Percentiles rank a stretch among this genome's conserved stretches.
Evolutionary conservation across 2,329 filamentous ascomycete genomes (phyloP).

Genomic region (Pseudodiploospora longispora): DNA sequence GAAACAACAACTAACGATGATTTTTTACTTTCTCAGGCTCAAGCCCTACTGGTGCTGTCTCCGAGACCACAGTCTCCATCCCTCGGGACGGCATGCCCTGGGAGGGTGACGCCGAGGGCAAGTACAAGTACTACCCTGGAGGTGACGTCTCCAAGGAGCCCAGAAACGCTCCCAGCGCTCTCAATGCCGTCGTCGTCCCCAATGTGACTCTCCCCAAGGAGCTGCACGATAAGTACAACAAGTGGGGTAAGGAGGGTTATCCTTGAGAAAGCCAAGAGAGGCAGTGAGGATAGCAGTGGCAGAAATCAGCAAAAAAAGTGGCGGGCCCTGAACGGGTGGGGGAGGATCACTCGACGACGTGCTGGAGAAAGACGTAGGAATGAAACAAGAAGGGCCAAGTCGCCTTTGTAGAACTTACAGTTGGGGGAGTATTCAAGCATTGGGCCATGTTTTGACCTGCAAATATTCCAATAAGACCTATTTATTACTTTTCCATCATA

Average conservation of each 20-base stretch:
- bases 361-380: background rate
- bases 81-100: constrained; percentile 80
- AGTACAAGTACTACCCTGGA: constrained; percentile 76
- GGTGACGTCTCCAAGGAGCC: constrained; percentile 68
- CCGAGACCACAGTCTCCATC: constrained; percentile 69
- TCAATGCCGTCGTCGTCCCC: constrained; percentile 92
- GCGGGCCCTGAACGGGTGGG: background rate
- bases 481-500: background rate
- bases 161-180: constrained; percentile 85
- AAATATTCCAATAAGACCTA: background rate
- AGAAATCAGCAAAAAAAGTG: constrained; percentile 1
- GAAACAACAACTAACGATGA: background rate
- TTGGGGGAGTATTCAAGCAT: background rate
- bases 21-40: constrained; percentile 44
- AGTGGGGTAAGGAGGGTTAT: constrained; percentile 98
- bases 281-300: background rate
- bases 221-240: constrained; percentile 97
- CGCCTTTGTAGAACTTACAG: constrained; percentile 7
- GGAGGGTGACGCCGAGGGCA: constrained; percentile 62
- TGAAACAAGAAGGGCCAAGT: background rate
- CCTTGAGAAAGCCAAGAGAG: constrained; percentile 30
- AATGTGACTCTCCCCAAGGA: constrained; percentile 88
- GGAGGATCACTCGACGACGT: no score
- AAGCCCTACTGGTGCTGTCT: constrained; percentile 77
- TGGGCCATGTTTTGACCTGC: background rate